phyloP scores from a whole-genome alignment of 495 filamentous ascomycete species.

The Schizothecium vesticola region DNA sequence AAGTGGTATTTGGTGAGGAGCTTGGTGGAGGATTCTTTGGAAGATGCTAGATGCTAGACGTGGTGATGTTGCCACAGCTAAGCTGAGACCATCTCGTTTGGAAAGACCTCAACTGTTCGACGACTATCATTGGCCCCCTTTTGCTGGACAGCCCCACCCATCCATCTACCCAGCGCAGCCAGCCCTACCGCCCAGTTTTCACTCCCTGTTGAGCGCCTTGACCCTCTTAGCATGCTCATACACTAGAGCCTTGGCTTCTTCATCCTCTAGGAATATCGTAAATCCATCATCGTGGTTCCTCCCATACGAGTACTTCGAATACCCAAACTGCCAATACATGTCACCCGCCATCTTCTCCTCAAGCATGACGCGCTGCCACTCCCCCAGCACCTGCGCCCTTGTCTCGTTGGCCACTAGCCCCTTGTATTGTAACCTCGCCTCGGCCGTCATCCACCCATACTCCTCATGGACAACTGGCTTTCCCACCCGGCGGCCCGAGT shows the following conservation, averaged over 20 bases:
- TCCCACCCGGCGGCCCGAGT: constrained; percentile 46
- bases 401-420: constrained; percentile 30
- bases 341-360: constrained; percentile 49
- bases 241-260: constrained; percentile 37
- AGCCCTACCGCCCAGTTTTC: too few species aligned
- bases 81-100: too few species aligned
- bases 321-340: constrained; percentile 64
- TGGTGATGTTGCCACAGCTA: too few species aligned
- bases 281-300: constrained; percentile 57
- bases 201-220: constrained; percentile 19
- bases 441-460: constrained; percentile 50
- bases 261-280: constrained; percentile 39
- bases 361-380: constrained; percentile 55
- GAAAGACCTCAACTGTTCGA: too few species aligned
- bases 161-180: too few species aligned
- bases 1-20: too few species aligned
- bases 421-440: constrained; percentile 33
- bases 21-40: too few species aligned
- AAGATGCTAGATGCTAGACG: too few species aligned
- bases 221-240: constrained; percentile 27
- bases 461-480: constrained; percentile 69
- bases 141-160: too few species aligned
- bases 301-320: constrained; percentile 47
- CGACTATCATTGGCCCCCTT: too few species aligned
- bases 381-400: constrained; percentile 40